Base-by-base conservation (phyloP, 1,284 basidiomycete genomes). In the Thecaphora thlaspeos region DNA sequence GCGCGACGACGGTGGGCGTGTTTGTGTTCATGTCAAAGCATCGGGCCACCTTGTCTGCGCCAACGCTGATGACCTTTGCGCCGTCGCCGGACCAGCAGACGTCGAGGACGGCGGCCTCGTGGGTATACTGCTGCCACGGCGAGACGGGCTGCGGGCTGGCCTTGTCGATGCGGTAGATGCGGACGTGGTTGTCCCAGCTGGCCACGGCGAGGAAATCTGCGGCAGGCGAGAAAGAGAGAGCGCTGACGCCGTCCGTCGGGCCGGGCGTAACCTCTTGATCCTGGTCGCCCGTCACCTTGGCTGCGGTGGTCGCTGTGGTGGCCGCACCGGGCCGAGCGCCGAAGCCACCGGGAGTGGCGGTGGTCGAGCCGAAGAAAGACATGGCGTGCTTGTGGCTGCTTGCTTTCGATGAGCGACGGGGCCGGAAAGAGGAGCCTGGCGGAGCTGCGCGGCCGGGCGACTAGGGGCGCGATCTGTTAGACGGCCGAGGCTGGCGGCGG, bases 1-100 rank as follows among this genome's bases (percentile, higher is more conserved):
- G 86, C 2, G 89, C 91, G 26, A 93, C 85, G 78, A 88, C 86
- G 4, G 58, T 61, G 2, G 72, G 50, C 57, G 78, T 76, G 3
- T 87, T 88, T 0, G 88, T 89, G 32, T 83, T 81, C 38, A 90
- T 81, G 75, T 93, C 90, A 78, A 86, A 90, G 84, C 89, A 86
- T 46, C 87, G 83, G 5, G 83, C 89, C 10, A 86, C 86, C 76
- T 90, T 90, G 80, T 94, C 91, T 34, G 87, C 88, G 37, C 89
- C 90, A n/a, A 86, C 87, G 18, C 89, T 90, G 69, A 92, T 84
- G 30, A 91, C 81, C 76, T 89, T 89, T 69, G 82, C 86, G 28
- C 89, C 89, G 60, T 90, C 88, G 45, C 86, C 87, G 75, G 86
- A 88, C 90, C 90, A 93, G 68, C 86, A 87, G 5, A 91, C 83